These are phyloP conservation scores for Trypanosoma cruzi DNA, from an alignment of 208 protist genomes.

Conservation along the genomic window DNA sequence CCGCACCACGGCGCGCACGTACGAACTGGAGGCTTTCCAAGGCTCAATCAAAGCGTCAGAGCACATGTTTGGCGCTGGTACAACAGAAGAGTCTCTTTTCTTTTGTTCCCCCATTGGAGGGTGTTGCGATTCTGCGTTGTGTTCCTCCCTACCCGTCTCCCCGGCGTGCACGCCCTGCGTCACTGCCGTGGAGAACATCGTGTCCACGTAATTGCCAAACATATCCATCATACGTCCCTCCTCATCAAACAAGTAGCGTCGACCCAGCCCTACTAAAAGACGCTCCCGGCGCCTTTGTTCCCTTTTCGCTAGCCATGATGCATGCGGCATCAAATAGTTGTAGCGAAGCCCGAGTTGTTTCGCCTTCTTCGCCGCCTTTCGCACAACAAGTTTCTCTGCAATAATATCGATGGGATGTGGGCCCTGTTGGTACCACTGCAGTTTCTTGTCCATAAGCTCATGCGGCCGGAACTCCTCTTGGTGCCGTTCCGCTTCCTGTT, in stretches of 20 bases:
- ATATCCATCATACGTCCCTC: conserved; percentile 53
- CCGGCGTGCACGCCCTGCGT: background rate
- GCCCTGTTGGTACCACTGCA: conserved; percentile 91
- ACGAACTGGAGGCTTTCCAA: conserved; percentile 32
- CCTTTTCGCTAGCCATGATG: conserved; percentile 85
- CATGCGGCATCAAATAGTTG: conserved; percentile 86
- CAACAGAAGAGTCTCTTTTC: background rate
- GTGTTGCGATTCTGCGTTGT: background rate
- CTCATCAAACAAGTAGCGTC: conserved; percentile 74
- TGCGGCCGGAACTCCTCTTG: conserved; percentile 70
- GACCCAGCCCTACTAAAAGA: conserved; percentile 69
- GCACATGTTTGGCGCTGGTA: conserved; percentile 4
- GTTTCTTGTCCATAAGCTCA: conserved; percentile 82
- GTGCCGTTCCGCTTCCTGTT: conserved; percentile 40
- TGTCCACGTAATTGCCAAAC: conserved; percentile 41
- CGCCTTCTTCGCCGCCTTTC: conserved; percentile 83
- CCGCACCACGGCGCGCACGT: conserved; percentile 54
- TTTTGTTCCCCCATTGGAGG: background rate
- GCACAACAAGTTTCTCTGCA: conserved; percentile 73
- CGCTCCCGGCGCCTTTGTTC: conserved; percentile 61
- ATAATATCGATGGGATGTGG: conserved; percentile 88
- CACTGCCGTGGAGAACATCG: background rate
- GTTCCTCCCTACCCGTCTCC: background rate
- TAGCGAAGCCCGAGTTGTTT: conserved; percentile 80
- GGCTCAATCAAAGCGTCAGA: conserved; percentile 54